Evolutionary conservation across 164 flowering plant species (phyloP).

Genomic region (Tinospora cordifolia): DNA sequence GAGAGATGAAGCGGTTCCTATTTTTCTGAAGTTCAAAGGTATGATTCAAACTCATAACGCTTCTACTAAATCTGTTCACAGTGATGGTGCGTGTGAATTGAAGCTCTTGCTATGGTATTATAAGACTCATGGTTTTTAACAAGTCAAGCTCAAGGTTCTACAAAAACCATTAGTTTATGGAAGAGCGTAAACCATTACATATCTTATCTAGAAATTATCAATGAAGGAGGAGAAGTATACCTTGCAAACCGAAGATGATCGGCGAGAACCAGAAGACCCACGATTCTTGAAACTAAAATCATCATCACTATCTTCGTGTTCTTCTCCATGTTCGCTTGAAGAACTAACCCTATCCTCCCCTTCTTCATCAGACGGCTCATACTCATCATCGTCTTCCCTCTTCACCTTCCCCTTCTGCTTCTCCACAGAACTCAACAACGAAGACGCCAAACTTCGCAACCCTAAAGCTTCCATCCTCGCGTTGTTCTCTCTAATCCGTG

Average conservation of each 20-base stretch:
- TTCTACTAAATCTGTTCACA: no score
- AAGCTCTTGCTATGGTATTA: no score
- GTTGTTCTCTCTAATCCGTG: conserved; percentile 54
- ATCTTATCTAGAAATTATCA: background rate
- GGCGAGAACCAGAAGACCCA: conserved; percentile 18
- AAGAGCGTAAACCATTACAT: no score
- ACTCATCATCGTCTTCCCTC: conserved; percentile 57
- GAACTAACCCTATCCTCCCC: conserved; percentile 19
- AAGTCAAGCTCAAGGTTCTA: no score
- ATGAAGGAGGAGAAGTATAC: conserved; percentile 4
- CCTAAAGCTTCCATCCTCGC: conserved; percentile 69
- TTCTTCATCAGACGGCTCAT: conserved; percentile 39
- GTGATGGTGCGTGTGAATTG: no score
- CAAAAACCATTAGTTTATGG: no score
- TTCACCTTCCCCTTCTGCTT: conserved; percentile 24
- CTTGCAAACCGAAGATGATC: conserved; percentile 16
- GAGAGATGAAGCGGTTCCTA: no score
- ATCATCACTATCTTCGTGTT: conserved; percentile 22
- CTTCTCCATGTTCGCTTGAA: conserved; percentile 29
- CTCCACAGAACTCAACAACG: conserved; percentile 30
- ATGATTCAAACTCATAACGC: no score
- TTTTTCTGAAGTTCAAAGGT: no score
- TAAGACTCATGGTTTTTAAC: no score
- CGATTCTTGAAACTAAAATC: conserved; percentile 11
- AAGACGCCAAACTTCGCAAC: conserved; percentile 41